Evolutionary conservation across 108 stramenopile species (phyloP).

Genomic region (Nitzschia sp.): DNA sequence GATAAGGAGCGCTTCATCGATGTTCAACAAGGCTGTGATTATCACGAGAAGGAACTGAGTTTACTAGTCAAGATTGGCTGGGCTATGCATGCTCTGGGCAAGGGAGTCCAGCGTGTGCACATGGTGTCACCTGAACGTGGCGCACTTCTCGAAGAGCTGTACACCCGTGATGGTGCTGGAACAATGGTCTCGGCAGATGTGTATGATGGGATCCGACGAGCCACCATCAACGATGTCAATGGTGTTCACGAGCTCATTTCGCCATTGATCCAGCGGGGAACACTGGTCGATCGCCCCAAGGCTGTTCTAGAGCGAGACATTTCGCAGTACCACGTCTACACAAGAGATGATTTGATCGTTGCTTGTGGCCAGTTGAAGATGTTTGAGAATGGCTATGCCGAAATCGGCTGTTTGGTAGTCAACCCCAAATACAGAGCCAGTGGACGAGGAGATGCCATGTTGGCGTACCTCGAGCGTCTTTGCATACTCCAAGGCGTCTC

Average conservation of each 20-base stretch:
- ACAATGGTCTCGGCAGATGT: slow-evolving; percentile 90
- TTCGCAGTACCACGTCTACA: slow-evolving; percentile 86
- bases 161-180: slow-evolving; percentile 92
- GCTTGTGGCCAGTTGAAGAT: slow-evolving; percentile 85
- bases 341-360: slow-evolving; percentile 82
- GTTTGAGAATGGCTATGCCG: slow-evolving; percentile 84
- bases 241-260: slow-evolving; percentile 85
- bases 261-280: slow-evolving; percentile 84
- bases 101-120: slow-evolving; percentile 89
- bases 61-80: slow-evolving; percentile 77
- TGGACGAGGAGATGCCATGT: slow-evolving; percentile 93
- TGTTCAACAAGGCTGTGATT: slow-evolving; percentile 20
- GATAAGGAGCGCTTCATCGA: slow-evolving; percentile 63
- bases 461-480: slow-evolving; percentile 92
- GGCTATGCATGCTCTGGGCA: slow-evolving; percentile 73
- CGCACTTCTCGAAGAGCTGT: slow-evolving; percentile 90
- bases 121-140: slow-evolving; percentile 80
- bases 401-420: slow-evolving; percentile 94
- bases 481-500: slow-evolving; percentile 65
- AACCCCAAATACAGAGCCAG: slow-evolving; percentile 77
- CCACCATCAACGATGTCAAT: slow-evolving; percentile 80
- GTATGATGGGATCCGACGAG: slow-evolving; percentile 92
- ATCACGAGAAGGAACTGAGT: slow-evolving; percentile 41
- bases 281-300: slow-evolving; percentile 77
- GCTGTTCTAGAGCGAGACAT: slow-evolving; percentile 80